Evolutionary conservation across 78 protist species (phyloP).

Genomic region (Pelomyxa schiedti): DNA sequence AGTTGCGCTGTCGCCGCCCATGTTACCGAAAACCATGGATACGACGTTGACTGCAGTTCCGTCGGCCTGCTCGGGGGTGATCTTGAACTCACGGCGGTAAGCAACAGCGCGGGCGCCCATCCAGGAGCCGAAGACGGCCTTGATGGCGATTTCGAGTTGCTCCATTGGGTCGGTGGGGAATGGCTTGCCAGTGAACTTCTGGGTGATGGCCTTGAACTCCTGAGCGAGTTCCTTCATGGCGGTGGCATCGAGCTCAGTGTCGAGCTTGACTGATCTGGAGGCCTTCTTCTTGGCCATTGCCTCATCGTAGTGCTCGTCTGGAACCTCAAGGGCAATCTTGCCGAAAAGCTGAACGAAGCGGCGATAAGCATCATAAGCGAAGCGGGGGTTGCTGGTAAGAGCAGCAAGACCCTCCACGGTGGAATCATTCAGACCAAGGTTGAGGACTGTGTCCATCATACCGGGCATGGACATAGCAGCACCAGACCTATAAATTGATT

Average conservation of each 20-base stretch:
- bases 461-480: slow-evolving; percentile 43
- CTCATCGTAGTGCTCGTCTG: slow-evolving; percentile 35
- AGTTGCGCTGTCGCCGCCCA: slow-evolving; percentile 54
- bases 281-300: slow-evolving; percentile 16
- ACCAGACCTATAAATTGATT: slow-evolving; percentile 33
- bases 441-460: slow-evolving; percentile 82
- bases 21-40: slow-evolving; percentile 72
- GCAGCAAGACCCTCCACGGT: slow-evolving; percentile 14
- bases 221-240: slow-evolving; percentile 21
- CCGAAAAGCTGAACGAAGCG: slow-evolving; percentile 66
- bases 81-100: slow-evolving; percentile 32
- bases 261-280: background rate
- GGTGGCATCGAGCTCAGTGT: slow-evolving; percentile 38
- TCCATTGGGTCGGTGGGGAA: slow-evolving; percentile 63
- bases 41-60: slow-evolving; percentile 79
- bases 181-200: background rate
- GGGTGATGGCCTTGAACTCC: slow-evolving; percentile 9
- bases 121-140: slow-evolving; percentile 66
- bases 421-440: slow-evolving; percentile 58
- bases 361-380: slow-evolving; percentile 65
- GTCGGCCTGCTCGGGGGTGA: slow-evolving; percentile 10
- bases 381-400: slow-evolving; percentile 27
- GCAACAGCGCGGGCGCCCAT: slow-evolving; percentile 44
- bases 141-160: slow-evolving; percentile 34
- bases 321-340: slow-evolving; percentile 36